Percentiles rank a stretch among this genome's conserved stretches.
phyloP scores from a whole-genome alignment of 805 yeast genomes.

The Hanseniaspora clermontiae region DNA sequence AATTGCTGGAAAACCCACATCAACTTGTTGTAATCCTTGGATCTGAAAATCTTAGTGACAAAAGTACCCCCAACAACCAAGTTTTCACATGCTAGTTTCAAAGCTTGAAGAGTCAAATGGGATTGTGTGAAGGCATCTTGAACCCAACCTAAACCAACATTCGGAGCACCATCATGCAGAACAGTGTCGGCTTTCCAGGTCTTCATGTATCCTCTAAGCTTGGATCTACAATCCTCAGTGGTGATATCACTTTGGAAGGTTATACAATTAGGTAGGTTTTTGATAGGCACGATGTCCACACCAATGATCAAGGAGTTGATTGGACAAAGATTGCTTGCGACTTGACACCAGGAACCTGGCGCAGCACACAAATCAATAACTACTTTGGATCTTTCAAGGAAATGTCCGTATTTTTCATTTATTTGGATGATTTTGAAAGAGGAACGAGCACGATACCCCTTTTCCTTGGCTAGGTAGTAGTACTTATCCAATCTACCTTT shows the following conservation, averaged over 20 bases:
- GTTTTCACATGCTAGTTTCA: constrained; percentile 88
- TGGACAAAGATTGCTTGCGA: constrained; percentile 87
- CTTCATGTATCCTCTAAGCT: constrained; percentile 86
- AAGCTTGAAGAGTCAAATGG: constrained; percentile 84
- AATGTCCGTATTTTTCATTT: constrained; percentile 92
- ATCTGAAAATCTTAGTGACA: constrained; percentile 92
- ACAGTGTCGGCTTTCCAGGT: constrained; percentile 99
- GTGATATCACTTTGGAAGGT: constrained; percentile 95
- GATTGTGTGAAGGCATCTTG: constrained; percentile 99
- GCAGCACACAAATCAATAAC: constrained; percentile 98
- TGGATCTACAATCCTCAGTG: constrained; percentile 93
- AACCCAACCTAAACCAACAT: constrained; percentile 99
- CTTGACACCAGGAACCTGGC: constrained; percentile 99
- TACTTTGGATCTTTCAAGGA: constrained; percentile 84
- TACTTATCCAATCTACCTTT: constrained; percentile 98
- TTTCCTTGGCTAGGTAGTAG: constrained; percentile 92
- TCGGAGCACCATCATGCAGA: constrained; percentile 98
- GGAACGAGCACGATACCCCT: constrained; percentile 97
- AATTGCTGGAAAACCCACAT: constrained; percentile 96
- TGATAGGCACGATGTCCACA: constrained; percentile 97
- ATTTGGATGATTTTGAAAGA: constrained; percentile 90
- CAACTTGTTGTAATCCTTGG: constrained; percentile 94
- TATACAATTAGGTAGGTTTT: constrained; percentile 86
- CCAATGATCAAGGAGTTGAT: constrained; percentile 87
- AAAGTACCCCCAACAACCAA: constrained; percentile 85